phyloP scores from a whole-genome alignment of 2,329 filamentous ascomycete species.

The Xylariales sp. region DNA sequence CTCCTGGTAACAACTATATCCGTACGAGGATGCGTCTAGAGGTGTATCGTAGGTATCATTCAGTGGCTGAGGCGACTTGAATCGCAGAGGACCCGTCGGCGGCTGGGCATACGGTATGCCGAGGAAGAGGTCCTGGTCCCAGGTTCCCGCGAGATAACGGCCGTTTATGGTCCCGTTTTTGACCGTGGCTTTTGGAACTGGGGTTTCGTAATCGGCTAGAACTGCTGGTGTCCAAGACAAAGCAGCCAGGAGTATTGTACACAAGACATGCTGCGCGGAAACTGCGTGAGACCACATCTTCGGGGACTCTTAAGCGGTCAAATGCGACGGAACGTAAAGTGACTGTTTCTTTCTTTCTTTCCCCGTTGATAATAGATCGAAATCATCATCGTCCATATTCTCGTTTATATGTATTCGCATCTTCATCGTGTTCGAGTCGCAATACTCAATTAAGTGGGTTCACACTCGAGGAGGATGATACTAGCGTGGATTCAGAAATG shows the following conservation, averaged over 20 bases:
- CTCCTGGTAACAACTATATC: slow-evolving; percentile 60
- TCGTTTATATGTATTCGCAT: neutral
- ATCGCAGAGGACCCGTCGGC: slow-evolving; percentile 52
- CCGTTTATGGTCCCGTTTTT: slow-evolving; percentile 51
- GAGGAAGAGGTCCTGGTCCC: slow-evolving; percentile 55
- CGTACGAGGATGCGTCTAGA: slow-evolving; percentile 55
- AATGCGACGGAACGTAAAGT: neutral
- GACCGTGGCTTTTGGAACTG: neutral
- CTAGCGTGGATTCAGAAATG: neutral
- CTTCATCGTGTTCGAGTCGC: neutral
- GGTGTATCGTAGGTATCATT: slow-evolving; percentile 53
- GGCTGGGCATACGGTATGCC: slow-evolving; percentile 55
- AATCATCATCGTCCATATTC: neutral
- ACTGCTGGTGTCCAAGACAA: neutral
- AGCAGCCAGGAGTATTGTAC: neutral
- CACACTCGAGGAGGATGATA: neutral
- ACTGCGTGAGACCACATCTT: neutral
- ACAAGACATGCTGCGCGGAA: neutral
- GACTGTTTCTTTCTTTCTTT: neutral
- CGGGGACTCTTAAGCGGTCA: neutral
- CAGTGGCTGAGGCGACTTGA: slow-evolving; percentile 52
- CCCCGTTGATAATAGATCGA: neutral
- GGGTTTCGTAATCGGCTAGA: neutral
- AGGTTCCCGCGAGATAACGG: slow-evolving; percentile 44
- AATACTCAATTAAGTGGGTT: neutral